Conservation (phyloP, 2,329 filamentous ascomycete genomes). For the Monosporascus cannonballus region DNA sequence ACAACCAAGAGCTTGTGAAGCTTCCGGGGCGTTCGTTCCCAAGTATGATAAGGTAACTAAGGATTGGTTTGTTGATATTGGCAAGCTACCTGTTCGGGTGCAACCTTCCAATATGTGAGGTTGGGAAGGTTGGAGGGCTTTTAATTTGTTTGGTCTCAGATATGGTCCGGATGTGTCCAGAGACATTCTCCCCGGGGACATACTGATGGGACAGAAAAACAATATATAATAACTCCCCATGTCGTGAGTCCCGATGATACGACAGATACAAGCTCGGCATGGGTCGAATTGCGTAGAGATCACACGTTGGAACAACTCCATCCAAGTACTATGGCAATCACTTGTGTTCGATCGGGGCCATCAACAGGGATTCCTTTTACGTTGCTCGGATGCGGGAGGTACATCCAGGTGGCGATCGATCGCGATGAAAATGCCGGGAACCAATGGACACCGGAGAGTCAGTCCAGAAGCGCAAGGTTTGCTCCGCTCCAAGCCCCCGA, state of each 20-base stretch:
- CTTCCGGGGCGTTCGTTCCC: no score
- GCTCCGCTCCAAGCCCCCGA: slow-evolving; percentile 3
- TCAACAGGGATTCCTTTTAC: slow-evolving; percentile 12
- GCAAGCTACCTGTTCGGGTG: background rate
- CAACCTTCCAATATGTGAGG: background rate
- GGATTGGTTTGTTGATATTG: no score
- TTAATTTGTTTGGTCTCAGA: background rate
- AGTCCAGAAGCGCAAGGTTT: slow-evolving; percentile 1
- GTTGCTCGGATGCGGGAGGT: slow-evolving; percentile 19
- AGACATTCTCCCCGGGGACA: background rate
- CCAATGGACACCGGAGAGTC: slow-evolving; percentile 9
- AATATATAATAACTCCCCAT: slow-evolving; percentile 1
- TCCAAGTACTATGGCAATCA: slow-evolving; percentile 8
- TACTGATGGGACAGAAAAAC: background rate
- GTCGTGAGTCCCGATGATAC: slow-evolving; percentile 10
- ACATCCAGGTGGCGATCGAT: slow-evolving; percentile 20
- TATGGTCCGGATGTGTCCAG: background rate
- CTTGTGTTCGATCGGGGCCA: slow-evolving; percentile 7
- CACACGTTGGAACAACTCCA: slow-evolving; percentile 2
- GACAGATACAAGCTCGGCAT: slow-evolving; percentile 5
- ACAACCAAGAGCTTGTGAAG: background rate
- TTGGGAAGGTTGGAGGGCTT: background rate
- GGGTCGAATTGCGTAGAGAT: slow-evolving; percentile 7
- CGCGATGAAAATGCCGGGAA: slow-evolving; percentile 10
- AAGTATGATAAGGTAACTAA: no score